Conservation (phyloP, 2,329 filamentous ascomycete genomes). For the Coniochaeta sp. region DNA sequence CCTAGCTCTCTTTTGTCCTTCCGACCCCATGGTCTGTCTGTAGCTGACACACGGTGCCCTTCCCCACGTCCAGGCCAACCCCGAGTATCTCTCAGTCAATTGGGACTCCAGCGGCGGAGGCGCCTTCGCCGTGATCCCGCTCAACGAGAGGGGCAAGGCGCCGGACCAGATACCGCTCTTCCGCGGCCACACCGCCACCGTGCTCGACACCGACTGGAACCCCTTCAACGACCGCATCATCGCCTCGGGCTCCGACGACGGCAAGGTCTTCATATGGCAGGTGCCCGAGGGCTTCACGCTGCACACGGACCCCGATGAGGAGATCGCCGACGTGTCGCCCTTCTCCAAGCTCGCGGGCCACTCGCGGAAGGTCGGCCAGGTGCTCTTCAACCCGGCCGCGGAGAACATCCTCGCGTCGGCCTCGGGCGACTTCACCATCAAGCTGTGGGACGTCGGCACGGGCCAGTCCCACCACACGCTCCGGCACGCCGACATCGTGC, state of each 20-base stretch:
- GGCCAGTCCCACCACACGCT: slow-evolving; percentile 68
- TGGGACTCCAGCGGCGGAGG: slow-evolving; percentile 96
- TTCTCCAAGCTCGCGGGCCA: slow-evolving; percentile 79
- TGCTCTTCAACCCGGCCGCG: slow-evolving; percentile 94
- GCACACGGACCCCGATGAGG: slow-evolving; percentile 76
- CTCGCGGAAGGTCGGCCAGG: slow-evolving; percentile 94
- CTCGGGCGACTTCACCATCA: slow-evolving; percentile 90
- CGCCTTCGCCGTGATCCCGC: slow-evolving; percentile 90
- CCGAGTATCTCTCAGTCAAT: slow-evolving; percentile 93
- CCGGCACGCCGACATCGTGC: slow-evolving; percentile 85
- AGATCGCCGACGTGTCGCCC: slow-evolving; percentile 74
- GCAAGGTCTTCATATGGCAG: slow-evolving; percentile 94
- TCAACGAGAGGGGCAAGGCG: slow-evolving; percentile 81
- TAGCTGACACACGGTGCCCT: slow-evolving; percentile 10
- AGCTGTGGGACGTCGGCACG: slow-evolving; percentile 88
- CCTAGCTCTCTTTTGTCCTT: background rate
- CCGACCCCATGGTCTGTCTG: no score
- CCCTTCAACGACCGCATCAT: slow-evolving; percentile 93
- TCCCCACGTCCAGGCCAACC: slow-evolving; percentile 67
- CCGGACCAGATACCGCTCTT: slow-evolving; percentile 93
- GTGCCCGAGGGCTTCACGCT: slow-evolving; percentile 84
- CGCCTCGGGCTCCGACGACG: slow-evolving; percentile 92
- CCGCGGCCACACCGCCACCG: slow-evolving; percentile 88
- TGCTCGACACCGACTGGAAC: slow-evolving; percentile 97
- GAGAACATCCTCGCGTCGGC: slow-evolving; percentile 93